Conservation (phyloP, 2,329 filamentous ascomycete species). For the Clarireedia monteithiana region DNA sequence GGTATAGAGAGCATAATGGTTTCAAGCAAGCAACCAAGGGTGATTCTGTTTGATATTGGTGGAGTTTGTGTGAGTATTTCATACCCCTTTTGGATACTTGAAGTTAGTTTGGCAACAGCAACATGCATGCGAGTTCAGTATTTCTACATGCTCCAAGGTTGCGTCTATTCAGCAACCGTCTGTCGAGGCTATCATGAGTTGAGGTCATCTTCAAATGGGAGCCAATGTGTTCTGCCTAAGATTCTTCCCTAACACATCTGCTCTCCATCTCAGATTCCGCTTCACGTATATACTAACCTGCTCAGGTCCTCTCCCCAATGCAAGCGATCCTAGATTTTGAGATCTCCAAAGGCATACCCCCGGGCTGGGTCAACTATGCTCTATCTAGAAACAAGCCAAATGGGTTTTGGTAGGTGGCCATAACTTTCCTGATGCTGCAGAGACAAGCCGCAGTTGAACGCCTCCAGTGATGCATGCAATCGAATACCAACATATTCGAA, state of each 20-base stretch:
- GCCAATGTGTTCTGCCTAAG: no score
- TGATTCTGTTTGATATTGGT: constrained; percentile 79
- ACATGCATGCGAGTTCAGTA: neutral
- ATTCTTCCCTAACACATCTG: no score
- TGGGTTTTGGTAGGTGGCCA: constrained; percentile 58
- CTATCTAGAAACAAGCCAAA: constrained; percentile 71
- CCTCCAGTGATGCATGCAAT: no score
- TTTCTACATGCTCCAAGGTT: neutral
- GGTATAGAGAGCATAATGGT: constrained; percentile 32
- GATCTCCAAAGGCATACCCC: constrained; percentile 63
- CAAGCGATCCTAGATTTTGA: constrained; percentile 93
- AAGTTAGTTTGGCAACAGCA: neutral
- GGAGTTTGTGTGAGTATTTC: constrained; percentile 78
- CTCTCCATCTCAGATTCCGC: no score
- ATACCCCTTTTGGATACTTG: neutral
- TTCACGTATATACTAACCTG: neutral
- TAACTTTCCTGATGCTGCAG: neutral
- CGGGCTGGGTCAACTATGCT: constrained; percentile 85
- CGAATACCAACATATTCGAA: no score
- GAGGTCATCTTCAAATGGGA: no score
- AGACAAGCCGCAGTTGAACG: no score
- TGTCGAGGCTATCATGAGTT: no score
- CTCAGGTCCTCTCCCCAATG: constrained; percentile 75
- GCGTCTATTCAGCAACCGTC: no score
- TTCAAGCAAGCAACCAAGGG: constrained; percentile 47